phyloP scores from a whole-genome alignment of 1,284 basidiomycete genomes.

The Crucibulum cyathiforme region DNA sequence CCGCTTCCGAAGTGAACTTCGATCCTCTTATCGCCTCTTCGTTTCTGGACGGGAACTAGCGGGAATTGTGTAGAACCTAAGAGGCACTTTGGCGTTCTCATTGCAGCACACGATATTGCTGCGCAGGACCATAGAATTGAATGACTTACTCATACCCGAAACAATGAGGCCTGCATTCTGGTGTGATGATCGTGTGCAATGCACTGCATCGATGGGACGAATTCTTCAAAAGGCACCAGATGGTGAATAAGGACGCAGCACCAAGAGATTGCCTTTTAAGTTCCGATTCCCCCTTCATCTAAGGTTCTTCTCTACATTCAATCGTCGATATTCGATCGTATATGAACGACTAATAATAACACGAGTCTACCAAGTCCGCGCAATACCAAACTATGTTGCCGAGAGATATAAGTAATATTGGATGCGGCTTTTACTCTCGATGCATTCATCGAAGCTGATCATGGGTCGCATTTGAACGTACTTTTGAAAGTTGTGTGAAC shows the following conservation, averaged over 20 bases:
- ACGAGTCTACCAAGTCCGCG: no score
- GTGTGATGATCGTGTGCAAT: not conserved
- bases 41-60: not conserved
- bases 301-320: not conserved
- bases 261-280: conserved; percentile 1
- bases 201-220: not conserved
- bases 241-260: not conserved
- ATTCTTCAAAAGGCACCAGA: not conserved
- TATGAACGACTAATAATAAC: not conserved
- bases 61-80: not conserved
- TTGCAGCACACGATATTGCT: not conserved
- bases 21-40: not conserved
- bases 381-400: no score
- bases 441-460: not conserved
- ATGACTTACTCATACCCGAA: not conserved
- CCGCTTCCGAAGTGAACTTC: not conserved
- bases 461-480: not conserved
- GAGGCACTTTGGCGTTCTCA: not conserved
- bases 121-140: not conserved
- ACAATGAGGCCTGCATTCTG: not conserved
- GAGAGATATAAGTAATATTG: not conserved
- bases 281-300: not conserved
- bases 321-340: not conserved
- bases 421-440: not conserved
- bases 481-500: not conserved